phyloP scores from a whole-genome alignment of 495 filamentous ascomycete genomes.

The Trichodelitschia bisporula region DNA sequence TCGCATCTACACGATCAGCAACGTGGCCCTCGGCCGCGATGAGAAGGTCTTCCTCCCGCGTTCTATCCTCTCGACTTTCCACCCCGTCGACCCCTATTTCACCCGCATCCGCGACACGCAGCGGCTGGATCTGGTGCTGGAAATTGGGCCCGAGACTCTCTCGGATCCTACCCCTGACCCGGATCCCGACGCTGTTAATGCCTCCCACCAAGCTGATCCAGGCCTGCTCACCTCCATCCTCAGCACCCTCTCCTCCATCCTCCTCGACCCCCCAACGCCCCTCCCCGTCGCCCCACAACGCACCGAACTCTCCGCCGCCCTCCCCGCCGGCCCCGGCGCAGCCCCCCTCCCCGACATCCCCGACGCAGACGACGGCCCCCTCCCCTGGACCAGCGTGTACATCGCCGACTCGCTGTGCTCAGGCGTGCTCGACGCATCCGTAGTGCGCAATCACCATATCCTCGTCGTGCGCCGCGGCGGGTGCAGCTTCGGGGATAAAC shows the following conservation, averaged over 20 bases:
- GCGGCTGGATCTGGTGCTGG: constrained; percentile 45
- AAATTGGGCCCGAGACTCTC: constrained; percentile 24
- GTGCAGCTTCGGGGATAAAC: constrained; percentile 65
- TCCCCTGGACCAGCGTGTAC: constrained; percentile 47
- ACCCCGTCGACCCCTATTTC: constrained; percentile 59
- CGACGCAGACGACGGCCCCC: constrained; percentile 20
- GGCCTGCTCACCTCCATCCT: no score
- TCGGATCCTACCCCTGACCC: no score
- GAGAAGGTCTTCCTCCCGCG: constrained; percentile 70
- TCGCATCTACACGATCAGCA: constrained; percentile 36
- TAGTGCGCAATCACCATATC: constrained; percentile 44
- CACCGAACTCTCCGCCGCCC: constrained; percentile 35
- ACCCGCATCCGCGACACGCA: constrained; percentile 47
- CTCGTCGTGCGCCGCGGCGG: constrained; percentile 65
- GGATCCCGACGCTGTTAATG: no score
- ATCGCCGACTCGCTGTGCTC: constrained; percentile 42
- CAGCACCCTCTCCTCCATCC: not conserved
- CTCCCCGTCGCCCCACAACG: constrained; percentile 18
- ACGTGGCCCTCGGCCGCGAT: constrained; percentile 61
- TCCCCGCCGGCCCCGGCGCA: constrained; percentile 50
- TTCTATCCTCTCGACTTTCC: constrained; percentile 45
- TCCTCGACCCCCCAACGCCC: constrained; percentile 6
- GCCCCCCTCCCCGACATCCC: constrained; percentile 44
- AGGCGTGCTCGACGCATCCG: constrained; percentile 29
- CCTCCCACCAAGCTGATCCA: not conserved